A percentile compares a stretch with the other conserved stretches of the same genome.
Conservation (phyloP, 306 rosid species). For the Castanea crenata region DNA sequence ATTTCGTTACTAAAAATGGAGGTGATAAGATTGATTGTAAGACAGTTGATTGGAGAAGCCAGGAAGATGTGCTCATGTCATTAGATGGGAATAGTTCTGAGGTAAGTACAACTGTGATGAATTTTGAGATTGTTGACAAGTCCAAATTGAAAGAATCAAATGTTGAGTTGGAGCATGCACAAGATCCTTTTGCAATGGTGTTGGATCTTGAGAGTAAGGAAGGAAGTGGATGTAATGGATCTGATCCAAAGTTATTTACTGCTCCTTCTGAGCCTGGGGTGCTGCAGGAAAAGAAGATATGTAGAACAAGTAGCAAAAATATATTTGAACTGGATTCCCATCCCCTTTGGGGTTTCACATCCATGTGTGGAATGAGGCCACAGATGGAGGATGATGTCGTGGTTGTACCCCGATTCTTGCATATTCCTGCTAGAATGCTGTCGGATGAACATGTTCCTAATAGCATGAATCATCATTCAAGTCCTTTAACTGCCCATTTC, state of each 20-base stretch:
- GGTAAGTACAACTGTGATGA: no score
- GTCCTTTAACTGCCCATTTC: slow-evolving; percentile 49
- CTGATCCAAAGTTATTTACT: slow-evolving; percentile 40
- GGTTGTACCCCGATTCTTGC: slow-evolving; percentile 48
- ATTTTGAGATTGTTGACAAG: slow-evolving; percentile 1
- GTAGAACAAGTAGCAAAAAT: slow-evolving; percentile 32
- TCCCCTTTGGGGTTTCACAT: slow-evolving; percentile 69
- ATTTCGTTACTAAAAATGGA: slow-evolving; percentile 35
- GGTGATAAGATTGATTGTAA: slow-evolving; percentile 10
- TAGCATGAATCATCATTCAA: slow-evolving; percentile 19
- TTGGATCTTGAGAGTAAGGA: slow-evolving; percentile 37
- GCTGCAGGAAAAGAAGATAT: slow-evolving; percentile 36
- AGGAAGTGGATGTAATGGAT: slow-evolving; percentile 31
- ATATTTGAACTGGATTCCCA: slow-evolving; percentile 28
- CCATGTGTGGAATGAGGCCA: slow-evolving; percentile 60
- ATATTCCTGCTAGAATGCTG: slow-evolving; percentile 50
- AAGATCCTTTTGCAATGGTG: slow-evolving; percentile 29
- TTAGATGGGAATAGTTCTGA: no score
- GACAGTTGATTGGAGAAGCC: background rate
- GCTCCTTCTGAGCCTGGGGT: slow-evolving; percentile 22
- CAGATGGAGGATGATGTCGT: slow-evolving; percentile 86
- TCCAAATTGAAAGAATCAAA: slow-evolving; percentile 13
- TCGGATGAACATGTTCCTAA: slow-evolving; percentile 31
- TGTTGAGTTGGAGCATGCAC: slow-evolving; percentile 17
- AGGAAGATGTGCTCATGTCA: slow-evolving; percentile 32